These are phyloP conservation scores for Zymoseptoria brevis DNA, from an alignment of 2,329 filamentous ascomycete genomes.

Conservation along the genomic window DNA sequence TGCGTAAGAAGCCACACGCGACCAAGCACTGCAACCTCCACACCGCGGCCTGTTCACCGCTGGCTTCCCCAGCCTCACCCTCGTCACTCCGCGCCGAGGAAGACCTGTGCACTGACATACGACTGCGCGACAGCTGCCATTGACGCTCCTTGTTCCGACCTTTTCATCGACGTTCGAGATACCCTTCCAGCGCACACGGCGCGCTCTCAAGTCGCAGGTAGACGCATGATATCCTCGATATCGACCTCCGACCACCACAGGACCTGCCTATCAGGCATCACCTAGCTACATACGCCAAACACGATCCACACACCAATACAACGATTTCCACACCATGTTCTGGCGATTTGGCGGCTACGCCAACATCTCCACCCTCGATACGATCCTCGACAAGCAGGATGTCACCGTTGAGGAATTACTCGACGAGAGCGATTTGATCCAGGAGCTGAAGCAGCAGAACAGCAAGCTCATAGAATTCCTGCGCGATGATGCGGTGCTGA, in stretches of 20 bases:
- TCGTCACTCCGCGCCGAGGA: background rate
- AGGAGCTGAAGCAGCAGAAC: conserved; percentile 97
- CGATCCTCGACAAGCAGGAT: conserved; percentile 89
- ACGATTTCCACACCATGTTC: conserved; percentile 66
- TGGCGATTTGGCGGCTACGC: conserved; percentile 99
- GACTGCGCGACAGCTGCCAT: background rate
- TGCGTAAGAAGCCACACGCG: background rate
- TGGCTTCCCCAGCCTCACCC: background rate
- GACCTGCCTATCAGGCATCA: conserved; percentile 6
- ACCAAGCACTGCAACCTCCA: background rate
- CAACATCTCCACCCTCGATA: conserved; percentile 93
- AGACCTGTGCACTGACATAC: background rate
- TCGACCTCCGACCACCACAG: conserved; percentile 5
- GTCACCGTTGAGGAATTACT: conserved; percentile 92
- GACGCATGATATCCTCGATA: conserved; percentile 14
- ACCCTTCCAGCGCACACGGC: background rate
- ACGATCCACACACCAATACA: background rate
- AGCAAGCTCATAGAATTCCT: conserved; percentile 95
- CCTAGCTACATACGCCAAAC: background rate
- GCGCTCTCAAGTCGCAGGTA: background rate
- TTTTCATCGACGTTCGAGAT: background rate
- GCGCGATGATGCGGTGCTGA: conserved; percentile 75
- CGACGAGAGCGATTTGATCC: conserved; percentile 90
- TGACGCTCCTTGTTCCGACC: background rate
- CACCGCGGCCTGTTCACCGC: background rate